Evolutionary conservation across 1,284 basidiomycete species (phyloP), one percentile per base, ranked within the genome.

Genomic region (Apiotrichum veenhuisii): DNA sequence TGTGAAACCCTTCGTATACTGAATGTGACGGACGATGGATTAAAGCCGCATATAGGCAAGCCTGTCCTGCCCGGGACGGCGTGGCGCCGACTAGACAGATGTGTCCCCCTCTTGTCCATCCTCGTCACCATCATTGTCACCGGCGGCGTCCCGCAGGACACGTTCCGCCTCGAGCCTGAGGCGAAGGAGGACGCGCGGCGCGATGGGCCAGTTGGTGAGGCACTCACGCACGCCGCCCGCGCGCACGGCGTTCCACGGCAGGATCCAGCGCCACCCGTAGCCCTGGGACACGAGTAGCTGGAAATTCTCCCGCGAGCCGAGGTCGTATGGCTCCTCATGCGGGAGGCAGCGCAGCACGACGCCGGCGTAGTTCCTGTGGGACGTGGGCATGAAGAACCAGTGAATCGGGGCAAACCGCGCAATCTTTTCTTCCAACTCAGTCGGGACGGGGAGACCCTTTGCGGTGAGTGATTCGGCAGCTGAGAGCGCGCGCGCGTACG

Each of bases 361-460:
- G 20, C 71, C 68, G 33, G 46, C 52, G 15, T 46, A 49, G 45
- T 10, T 3, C 5, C 8, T 12, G n/a, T 63, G n/a, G n/a, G n/a
- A n/a, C n/a, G n/a, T 18, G 0, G 70, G 70, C 1, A 72, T 64
- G 52, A 63, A 73, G 60, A 72, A 74, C 53, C 62, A 66, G 26
- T 53, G 47, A 8, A 37, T 37, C 14, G 57, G 55, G 2, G 49
- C 41, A 33, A 64, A 74, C 18, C 64, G 50, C 15, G 38, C 50
- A n/a, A 52, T 14, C 15, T 23, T 11, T 1, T 46, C 50, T 20
- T 14, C 18, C 12, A 52, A 17, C 2, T 9, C 23, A 7, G 43
- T n/a, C 25, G 8, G 69, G 61, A 23, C 64, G 43, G 9, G 57
- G 54, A 8, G 64, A 54, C 1, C 22, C n/a, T 25, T 50, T 10